Evolutionary conservation across 495 filamentous ascomycete genomes (phyloP).

Genomic region (Penicillium waksmanii): DNA sequence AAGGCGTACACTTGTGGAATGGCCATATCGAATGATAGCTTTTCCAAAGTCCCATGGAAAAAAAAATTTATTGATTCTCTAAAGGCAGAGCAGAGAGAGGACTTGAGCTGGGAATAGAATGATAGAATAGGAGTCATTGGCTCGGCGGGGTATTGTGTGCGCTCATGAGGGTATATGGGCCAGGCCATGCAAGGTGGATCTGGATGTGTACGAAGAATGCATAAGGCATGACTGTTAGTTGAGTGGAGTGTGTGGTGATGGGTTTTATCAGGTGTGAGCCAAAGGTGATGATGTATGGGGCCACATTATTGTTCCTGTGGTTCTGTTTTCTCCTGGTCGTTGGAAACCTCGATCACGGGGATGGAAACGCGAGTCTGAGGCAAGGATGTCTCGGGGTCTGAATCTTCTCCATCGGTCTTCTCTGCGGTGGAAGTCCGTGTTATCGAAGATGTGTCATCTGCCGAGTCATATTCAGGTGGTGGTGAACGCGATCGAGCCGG

Average conservation of each 20-base stretch:
- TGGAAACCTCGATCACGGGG: conserved; percentile 29
- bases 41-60: too few species aligned
- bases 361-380: conserved; percentile 20
- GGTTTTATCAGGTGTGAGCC: too few species aligned
- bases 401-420: not conserved
- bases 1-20: too few species aligned
- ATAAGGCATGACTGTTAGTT: not conserved
- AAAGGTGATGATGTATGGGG: too few species aligned
- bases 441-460: conserved; percentile 2
- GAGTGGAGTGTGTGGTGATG: not conserved
- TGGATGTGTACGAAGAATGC: conserved; percentile 5
- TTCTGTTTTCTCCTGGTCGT: conserved; percentile 17
- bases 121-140: not conserved
- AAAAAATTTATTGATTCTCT: too few species aligned
- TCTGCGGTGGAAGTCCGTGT: conserved; percentile 1
- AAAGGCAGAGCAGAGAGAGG: not conserved
- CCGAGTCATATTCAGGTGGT: conserved; percentile 12
- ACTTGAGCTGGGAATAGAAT: not conserved
- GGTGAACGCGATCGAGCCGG: conserved; percentile 9
- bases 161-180: conserved; percentile 7
- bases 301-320: not conserved
- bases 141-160: conserved; percentile 6
- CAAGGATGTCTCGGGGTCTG: conserved; percentile 4
- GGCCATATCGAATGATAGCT: too few species aligned
- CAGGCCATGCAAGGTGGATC: not conserved